A percentile compares a stretch with the other conserved stretches of the same genome.
phyloP scores from a whole-genome alignment of 164 flowering plant genomes.

The Echeveria elegans region DNA sequence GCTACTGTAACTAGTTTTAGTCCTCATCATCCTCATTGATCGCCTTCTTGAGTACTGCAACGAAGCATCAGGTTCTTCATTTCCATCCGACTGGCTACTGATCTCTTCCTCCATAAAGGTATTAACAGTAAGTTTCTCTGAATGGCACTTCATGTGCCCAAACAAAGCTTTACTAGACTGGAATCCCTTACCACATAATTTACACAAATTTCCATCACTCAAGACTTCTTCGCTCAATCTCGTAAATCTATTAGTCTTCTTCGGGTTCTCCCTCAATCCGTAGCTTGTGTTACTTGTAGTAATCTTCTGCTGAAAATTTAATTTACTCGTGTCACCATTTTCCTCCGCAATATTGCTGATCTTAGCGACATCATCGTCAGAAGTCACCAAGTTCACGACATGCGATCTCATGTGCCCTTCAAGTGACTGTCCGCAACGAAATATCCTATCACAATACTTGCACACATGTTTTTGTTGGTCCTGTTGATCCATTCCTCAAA shows the following conservation, averaged over 20 bases:
- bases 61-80: background rate
- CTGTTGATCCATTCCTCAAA: conserved; percentile 26
- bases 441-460: conserved; percentile 66
- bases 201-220: conserved; percentile 20
- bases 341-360: background rate
- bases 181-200: conserved; percentile 41
- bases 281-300: conserved; percentile 24
- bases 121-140: conserved; percentile 20
- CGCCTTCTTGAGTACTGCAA: conserved; percentile 16
- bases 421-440: conserved; percentile 74
- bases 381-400: conserved; percentile 21
- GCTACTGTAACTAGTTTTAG: conserved; percentile 19
- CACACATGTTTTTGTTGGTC: conserved; percentile 42
- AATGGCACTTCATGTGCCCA: conserved; percentile 48
- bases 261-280: conserved; percentile 67
- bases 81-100: conserved; percentile 3
- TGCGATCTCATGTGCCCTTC: conserved; percentile 98
- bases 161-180: conserved; percentile 41
- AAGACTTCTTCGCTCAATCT: conserved; percentile 18
- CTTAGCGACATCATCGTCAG: background rate
- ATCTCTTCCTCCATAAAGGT: conserved; percentile 21
- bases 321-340: background rate
- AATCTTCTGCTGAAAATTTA: background rate
- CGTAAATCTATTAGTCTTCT: conserved; percentile 27
- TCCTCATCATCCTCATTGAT: conserved; percentile 34